These are phyloP conservation scores for Septoria petroselini DNA, from an alignment of 2,329 filamentous ascomycete species.

Conservation along the genomic window DNA sequence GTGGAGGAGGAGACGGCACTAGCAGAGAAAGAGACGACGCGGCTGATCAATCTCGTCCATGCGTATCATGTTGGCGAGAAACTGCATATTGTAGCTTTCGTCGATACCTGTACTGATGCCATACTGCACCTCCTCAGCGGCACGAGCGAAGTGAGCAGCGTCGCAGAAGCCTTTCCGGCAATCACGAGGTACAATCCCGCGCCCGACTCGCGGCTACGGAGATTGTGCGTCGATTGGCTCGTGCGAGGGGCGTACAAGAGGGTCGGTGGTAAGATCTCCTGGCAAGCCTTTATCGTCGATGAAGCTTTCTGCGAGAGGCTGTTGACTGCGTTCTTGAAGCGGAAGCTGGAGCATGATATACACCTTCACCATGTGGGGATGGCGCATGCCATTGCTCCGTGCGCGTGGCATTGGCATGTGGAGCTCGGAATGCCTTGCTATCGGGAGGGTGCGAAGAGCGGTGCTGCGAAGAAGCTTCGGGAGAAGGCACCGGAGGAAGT, in stretches of 20 bases:
- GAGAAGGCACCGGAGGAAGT: too few species aligned
- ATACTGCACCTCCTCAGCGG: background rate
- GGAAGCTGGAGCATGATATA: conserved; percentile 4
- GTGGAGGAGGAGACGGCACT: background rate
- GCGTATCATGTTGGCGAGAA: background rate
- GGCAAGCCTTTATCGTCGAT: background rate
- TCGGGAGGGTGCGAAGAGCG: background rate
- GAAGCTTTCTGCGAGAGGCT: background rate
- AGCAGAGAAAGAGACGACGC: too few species aligned
- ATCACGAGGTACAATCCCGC: background rate
- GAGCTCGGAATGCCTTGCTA: background rate
- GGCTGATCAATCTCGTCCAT: background rate
- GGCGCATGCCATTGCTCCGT: background rate
- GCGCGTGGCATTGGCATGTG: conserved; percentile 4
- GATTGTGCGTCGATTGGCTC: conserved; percentile 1
- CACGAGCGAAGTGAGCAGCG: background rate
- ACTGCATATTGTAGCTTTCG: background rate
- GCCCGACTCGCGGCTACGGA: background rate
- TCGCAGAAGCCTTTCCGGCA: background rate
- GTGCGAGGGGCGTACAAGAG: background rate
- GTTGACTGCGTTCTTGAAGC: conserved; percentile 1
- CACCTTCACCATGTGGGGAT: conserved; percentile 2
- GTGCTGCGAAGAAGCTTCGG: too few species aligned
- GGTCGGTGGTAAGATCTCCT: background rate
- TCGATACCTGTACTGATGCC: background rate